Base-by-base conservation (phyloP, 2,329 filamentous ascomycete species). In the Acrodontium crateriforme region DNA sequence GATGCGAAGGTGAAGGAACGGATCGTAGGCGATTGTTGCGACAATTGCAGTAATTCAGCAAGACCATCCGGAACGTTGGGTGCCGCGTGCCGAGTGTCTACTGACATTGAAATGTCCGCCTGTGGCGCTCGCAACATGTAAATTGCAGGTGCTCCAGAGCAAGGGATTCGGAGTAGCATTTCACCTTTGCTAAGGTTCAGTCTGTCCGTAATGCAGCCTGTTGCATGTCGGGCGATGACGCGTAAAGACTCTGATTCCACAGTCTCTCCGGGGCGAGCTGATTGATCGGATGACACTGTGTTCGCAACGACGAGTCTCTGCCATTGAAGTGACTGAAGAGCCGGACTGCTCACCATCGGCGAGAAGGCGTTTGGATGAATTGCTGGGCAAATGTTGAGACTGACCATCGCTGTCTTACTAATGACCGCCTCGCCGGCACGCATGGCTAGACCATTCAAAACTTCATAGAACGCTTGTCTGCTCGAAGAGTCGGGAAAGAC, bases 121-220 rank as follows among this genome's bases (percentile, higher is more conserved):
- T 92, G 84, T 2, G 74, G 69, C 33, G 77, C 71, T 20, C 84
- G 75, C 31, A 79, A 61, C 19, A 87, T 55, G 36, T 71, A 71
- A 25, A 89, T 55, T 9, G 71, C 60, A 27, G 71, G 71, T 1
- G 34, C 32, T n/a, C 50, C 30, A 17, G 29, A 22, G 19, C 28
- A 35, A n/a, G 56, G 56, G n/a, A 63, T 46, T 16, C 61, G 58
- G 18, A 65, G 40, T 10, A 59, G 50, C 19, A 65, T 48, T 40
- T 64, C 60, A 23, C 61, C 61, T 26, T 50, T 56, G 63, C 65
- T 62, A 29, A 91, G 64, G 41, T 92, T 92, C 46, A 93, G 65
- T 19, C 84, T 71, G 54, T 94, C 85, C 2, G 80, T 82, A 10
- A 91, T 62, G 22, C 75, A 81, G 26, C 83, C 81, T 40, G 76